Base-by-base conservation (phyloP, 129 eudicot species). In the Saussurea involucrata region DNA sequence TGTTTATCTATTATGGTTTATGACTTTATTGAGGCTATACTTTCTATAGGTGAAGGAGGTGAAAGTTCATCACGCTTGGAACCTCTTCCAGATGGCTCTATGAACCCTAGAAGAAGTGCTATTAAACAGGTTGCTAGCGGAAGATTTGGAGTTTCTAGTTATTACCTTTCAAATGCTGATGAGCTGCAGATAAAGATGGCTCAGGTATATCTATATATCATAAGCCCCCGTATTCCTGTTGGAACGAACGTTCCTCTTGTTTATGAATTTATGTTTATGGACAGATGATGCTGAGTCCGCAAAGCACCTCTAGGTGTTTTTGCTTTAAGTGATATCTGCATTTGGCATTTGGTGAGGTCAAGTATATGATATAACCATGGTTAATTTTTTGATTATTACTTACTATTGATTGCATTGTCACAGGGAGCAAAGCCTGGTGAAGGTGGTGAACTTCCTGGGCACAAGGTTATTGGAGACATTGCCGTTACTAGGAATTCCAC, bases 361-460 rank as follows among this genome's bases (percentile, higher is more conserved):
- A 80, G 24, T 82, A 77, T 82, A 69, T 49, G 21, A 49, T 17
- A 49, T 49, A 70, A 32, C 74, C 53, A 28, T 10, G 69, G 49
- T 73, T 76, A 24, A 73, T 67, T 71, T 53, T 29, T 24, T 66
- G 29, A 4, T 67, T 27, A 4, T 75, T 66, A 34, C 66, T 83
- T 32, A 72, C 22, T 36, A 32, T 37, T 69, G 22, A 44, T 44
- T 49, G 68, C 22, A 40, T 32, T 76, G 60, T 72, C 77, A 53
- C 85, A 94, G 99, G 99, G 99, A 80, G 99, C 99, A 68, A 95
- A 95, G 87, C 99, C 99, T 12, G 99, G 99, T 10, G 99, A 95
- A 95, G 99, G 99, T 29, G 99, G 99, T 77, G 99, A 95, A 81
- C 97, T 95, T 71, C 99, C 99, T 5, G 99, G 99, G 10, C 99